Evolutionary conservation across 2,329 filamentous ascomycete genomes (phyloP).

Genomic region (Sporothrix dimorphospora): DNA sequence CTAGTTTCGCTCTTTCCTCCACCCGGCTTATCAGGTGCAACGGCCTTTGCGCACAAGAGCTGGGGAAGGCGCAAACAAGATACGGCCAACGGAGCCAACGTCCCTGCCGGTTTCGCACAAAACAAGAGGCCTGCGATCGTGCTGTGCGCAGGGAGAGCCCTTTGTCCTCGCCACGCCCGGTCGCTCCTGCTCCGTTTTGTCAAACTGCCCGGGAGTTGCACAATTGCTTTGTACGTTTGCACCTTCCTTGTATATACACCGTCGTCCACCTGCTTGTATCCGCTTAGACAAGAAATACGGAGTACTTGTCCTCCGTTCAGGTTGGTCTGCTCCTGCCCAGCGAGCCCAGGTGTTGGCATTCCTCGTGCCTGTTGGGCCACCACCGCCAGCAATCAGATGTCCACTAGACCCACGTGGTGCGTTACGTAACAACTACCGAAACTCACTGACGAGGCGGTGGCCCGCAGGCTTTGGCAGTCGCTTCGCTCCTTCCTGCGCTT

Average conservation of each 20-base stretch:
- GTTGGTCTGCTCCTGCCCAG: constrained; percentile 8
- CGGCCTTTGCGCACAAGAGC: neutral
- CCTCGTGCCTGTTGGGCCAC: constrained; percentile 1
- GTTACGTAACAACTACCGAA: constrained; percentile 21
- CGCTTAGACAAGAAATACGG: too few relatives aligned
- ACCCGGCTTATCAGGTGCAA: constrained; percentile 13
- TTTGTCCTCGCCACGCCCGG: neutral
- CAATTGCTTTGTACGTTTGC: neutral
- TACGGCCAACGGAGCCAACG: constrained; percentile 6
- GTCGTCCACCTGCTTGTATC: neutral
- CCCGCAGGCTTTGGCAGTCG: neutral
- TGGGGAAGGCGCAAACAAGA: constrained; percentile 10
- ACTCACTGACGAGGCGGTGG: neutral
- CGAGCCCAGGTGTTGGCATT: constrained; percentile 1
- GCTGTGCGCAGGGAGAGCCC: neutral
- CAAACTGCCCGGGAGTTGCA: neutral
- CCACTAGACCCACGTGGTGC: constrained; percentile 21
- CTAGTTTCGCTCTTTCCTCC: constrained; percentile 16
- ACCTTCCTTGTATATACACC: constrained; percentile 1
- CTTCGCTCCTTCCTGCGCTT: neutral
- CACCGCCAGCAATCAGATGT: constrained; percentile 23
- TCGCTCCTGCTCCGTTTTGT: constrained; percentile 10
- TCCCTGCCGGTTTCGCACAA: constrained; percentile 7
- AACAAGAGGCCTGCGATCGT: neutral
- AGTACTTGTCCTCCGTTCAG: neutral